These are phyloP conservation scores for Suhomyces emberorum DNA, from an alignment of 805 yeast species.

Conservation along the genomic window DNA sequence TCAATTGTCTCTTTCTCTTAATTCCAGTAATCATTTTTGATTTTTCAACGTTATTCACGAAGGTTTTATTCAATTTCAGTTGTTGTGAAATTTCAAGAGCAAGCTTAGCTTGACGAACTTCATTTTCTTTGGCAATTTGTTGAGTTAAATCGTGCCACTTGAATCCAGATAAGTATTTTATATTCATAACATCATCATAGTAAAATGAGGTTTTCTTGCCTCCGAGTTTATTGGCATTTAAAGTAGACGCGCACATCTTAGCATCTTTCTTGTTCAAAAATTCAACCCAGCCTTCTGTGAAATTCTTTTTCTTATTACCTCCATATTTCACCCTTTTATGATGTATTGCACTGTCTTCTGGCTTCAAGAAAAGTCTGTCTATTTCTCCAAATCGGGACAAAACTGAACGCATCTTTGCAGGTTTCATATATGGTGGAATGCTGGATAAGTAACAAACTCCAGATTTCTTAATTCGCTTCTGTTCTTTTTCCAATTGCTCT, in stretches of 20 bases:
- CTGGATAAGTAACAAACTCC: slow-evolving; percentile 93
- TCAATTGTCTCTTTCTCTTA: slow-evolving; percentile 41
- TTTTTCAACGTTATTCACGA: slow-evolving; percentile 77
- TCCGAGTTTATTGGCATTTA: slow-evolving; percentile 87
- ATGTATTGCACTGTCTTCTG: slow-evolving; percentile 69
- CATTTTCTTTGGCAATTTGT: slow-evolving; percentile 88
- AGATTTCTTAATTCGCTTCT: slow-evolving; percentile 58
- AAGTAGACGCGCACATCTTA: slow-evolving; percentile 76
- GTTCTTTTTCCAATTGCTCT: slow-evolving; percentile 51
- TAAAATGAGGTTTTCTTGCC: slow-evolving; percentile 90
- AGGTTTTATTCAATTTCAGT: slow-evolving; percentile 78
- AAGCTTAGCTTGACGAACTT: slow-evolving; percentile 80
- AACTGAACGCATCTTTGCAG: slow-evolving; percentile 81
- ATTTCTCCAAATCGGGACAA: slow-evolving; percentile 79
- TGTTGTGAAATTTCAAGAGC: slow-evolving; percentile 89
- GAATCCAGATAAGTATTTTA: slow-evolving; percentile 85
- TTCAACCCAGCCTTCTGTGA: slow-evolving; percentile 97
- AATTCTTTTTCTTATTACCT: slow-evolving; percentile 85
- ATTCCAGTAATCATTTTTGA: slow-evolving; percentile 78
- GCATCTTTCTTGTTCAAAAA: slow-evolving; percentile 82
- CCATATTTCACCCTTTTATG: slow-evolving; percentile 75
- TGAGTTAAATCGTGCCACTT: slow-evolving; percentile 95
- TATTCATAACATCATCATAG: slow-evolving; percentile 90
- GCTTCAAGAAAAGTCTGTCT: slow-evolving; percentile 83
- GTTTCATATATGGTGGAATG: slow-evolving; percentile 97